These are phyloP conservation scores for Penicillium sp. DNA, from an alignment of 2,329 filamentous ascomycete species.

Conservation along the genomic window DNA sequence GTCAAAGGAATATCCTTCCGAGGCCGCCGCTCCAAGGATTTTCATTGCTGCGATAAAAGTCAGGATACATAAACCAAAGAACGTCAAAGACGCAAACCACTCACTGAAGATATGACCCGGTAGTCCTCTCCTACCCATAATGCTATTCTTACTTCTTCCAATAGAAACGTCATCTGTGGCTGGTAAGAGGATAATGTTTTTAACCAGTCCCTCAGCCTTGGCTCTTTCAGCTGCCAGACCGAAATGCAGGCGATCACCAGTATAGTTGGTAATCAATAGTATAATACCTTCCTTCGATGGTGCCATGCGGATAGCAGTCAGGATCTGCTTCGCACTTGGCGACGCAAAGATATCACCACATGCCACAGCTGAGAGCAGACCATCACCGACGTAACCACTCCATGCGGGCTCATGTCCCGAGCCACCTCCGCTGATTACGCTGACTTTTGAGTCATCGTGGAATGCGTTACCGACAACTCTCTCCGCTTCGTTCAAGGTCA, in stretches of 20 bases:
- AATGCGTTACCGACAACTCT: constrained; percentile 8
- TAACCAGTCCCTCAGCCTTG: constrained; percentile 7
- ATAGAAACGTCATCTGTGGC: constrained; percentile 9
- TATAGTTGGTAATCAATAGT: constrained; percentile 7
- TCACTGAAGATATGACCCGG: constrained; percentile 4
- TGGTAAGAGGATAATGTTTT: constrained; percentile 2
- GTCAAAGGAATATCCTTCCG: constrained; percentile 5
- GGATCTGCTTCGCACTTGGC: constrained; percentile 5
- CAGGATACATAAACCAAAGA: neutral
- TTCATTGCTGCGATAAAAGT: constrained; percentile 3
- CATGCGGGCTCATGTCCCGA: constrained; percentile 8
- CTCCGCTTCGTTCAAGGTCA: constrained; percentile 1
- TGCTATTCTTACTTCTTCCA: constrained; percentile 10
- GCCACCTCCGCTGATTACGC: constrained; percentile 6
- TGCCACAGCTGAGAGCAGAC: constrained; percentile 2
- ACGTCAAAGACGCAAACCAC: neutral
- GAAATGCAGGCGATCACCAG: constrained; percentile 6
- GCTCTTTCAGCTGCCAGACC: constrained; percentile 4
- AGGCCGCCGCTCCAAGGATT: constrained; percentile 1
- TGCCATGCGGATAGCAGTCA: constrained; percentile 5
- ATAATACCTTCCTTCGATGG: constrained; percentile 6
- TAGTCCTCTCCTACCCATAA: constrained; percentile 8
- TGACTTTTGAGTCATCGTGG: constrained; percentile 10
- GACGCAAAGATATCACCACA: constrained; percentile 8
- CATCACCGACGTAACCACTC: constrained; percentile 8